Evolutionary conservation across 2,329 filamentous ascomycete species (phyloP), one percentile per base, ranked within the genome.

Genomic region (Trichophyton equinum): DNA sequence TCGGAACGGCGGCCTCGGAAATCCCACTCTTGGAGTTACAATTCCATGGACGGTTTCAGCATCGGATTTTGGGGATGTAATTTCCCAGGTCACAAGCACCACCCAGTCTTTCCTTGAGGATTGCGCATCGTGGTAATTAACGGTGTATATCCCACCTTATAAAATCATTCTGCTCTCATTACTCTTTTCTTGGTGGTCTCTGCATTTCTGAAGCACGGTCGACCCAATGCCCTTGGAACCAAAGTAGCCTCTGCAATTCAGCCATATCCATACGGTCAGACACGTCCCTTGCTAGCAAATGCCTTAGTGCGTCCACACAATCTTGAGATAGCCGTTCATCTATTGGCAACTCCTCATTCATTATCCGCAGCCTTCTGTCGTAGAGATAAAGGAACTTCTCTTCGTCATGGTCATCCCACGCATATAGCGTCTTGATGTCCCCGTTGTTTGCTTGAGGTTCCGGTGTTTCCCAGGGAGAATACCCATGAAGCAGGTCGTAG

Each of bases 401-500:
- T 18, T 55, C 22, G 46, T 40, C 46, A 38, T 25, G 55, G 15
- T 57, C 44, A 36, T 46, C 27, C 27, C 18, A 61, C 44, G 46
- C 51, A 27, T 62, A 56, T 13, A 63, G 33, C 1, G 59, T 30
- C 6, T 47, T 59, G 3, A 63, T 57, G 11, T 51, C 59, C 18
- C 55, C 62, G 1, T 59, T n/a, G 3, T 57, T 15, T 44, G 46
- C 56, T n/a, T 63, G 59, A n/a, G 42, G 61, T 6, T 66, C 61
- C 8, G 62, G 64, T 13, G 64, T 61, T 49, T 72, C 70, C 71
- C 71, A 73, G 7, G 71, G 69, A 38, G 66, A 67, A 62, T 67
- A 70, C 6, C 70, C 71, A 47, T 73, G 71, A 4, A 73, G 61
- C 30, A 73, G 64, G 2, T 69, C 67, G 61, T 69, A 72, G 9